Conservation (phyloP, 768 basidiomycete genomes). For the Auricularia auricula-judae region DNA sequence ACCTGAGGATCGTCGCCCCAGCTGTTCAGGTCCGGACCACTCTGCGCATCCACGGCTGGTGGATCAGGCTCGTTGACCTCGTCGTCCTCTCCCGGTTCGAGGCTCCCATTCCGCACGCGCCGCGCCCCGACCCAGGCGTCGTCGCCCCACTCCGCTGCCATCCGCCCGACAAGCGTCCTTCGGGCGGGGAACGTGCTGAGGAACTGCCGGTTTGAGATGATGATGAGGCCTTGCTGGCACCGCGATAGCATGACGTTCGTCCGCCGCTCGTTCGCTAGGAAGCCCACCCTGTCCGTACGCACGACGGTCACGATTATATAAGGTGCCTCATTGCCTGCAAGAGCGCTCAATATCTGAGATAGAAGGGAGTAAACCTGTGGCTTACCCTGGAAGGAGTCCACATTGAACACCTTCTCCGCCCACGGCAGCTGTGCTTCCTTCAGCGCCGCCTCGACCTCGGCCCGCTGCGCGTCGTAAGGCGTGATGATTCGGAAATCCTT, state of each 20-base stretch:
- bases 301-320: conserved; percentile 65
- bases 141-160: conserved; percentile 18
- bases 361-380: no score
- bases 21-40: not conserved
- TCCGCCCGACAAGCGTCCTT: conserved; percentile 33
- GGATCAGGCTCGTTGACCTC: not conserved
- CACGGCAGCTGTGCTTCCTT: conserved; percentile 34
- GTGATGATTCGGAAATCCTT: conserved; percentile 56
- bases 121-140: not conserved
- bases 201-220: conserved; percentile 53
- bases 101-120: not conserved
- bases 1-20: not conserved
- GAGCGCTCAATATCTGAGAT: not conserved
- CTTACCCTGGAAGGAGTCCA: conserved; percentile 72
- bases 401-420: conserved; percentile 58
- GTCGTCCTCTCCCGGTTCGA: not conserved
- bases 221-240: conserved; percentile 69
- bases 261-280: conserved; percentile 50
- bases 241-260: conserved; percentile 86
- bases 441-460: conserved; percentile 44
- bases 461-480: conserved; percentile 70
- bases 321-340: conserved; percentile 71
- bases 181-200: conserved; percentile 37
- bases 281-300: conserved; percentile 52
- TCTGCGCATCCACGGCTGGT: not conserved